Conservation (phyloP, 441 rosid species). For the Erodium chrysanthum region DNA sequence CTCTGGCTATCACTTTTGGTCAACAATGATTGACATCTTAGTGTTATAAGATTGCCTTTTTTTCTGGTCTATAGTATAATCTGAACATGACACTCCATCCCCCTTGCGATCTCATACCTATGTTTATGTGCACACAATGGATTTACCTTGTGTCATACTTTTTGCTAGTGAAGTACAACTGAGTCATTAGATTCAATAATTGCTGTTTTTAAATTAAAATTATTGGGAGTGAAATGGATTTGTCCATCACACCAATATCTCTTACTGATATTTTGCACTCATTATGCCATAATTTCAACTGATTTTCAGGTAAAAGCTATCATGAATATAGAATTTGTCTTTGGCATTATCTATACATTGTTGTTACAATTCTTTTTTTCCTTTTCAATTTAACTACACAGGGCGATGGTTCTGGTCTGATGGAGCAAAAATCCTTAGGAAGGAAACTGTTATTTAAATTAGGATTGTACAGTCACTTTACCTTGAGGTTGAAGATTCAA, state of each 20-base stretch:
- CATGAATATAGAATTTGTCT: not conserved
- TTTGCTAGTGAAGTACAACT: slow-evolving; percentile 1
- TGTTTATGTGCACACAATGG: not conserved
- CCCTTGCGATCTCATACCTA: slow-evolving; percentile 1
- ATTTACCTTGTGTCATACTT: not conserved
- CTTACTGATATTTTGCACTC: not conserved
- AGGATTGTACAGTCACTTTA: slow-evolving; percentile 12
- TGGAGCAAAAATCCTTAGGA: slow-evolving; percentile 3
- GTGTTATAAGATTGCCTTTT: not conserved
- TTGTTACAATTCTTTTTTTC: not conserved
- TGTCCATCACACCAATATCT: not conserved
- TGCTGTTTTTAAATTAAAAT: slow-evolving; percentile 1
- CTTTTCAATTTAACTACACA: slow-evolving; percentile 5
- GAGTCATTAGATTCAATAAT: slow-evolving; percentile 4
- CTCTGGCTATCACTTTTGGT: not conserved
- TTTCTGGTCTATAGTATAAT: not conserved
- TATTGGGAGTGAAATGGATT: not conserved
- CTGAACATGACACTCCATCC: not conserved
- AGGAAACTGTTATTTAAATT: slow-evolving; percentile 13
- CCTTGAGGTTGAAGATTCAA: not conserved
- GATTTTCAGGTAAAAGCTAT: not conserved
- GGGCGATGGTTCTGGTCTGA: slow-evolving; percentile 6
- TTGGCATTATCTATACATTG: slow-evolving; percentile 5
- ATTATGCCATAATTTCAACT: not conserved
- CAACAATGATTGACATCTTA: not conserved